Evolutionary conservation across 331 rosid species (phyloP).

Genomic region (Rhamnella rubrinervis): DNA sequence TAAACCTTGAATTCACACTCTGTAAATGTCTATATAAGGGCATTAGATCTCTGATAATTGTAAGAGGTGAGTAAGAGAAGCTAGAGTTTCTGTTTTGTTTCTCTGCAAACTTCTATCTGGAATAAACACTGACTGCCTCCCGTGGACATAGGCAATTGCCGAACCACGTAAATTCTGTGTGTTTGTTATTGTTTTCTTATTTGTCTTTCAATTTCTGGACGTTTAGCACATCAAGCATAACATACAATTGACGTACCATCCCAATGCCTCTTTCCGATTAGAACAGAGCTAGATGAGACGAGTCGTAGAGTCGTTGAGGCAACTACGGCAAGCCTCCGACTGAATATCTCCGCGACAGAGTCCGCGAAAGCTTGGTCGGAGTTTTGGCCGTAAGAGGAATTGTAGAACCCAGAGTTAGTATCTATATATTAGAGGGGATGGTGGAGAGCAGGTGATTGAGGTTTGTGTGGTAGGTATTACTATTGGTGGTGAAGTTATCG

Average conservation of each 20-base stretch:
- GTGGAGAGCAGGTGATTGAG: background rate
- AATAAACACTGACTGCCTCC: too few relatives aligned
- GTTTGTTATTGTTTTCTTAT: too few relatives aligned
- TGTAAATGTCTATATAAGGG: too few relatives aligned
- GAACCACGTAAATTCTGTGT: too few relatives aligned
- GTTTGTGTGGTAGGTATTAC: background rate
- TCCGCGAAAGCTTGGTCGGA: constrained; percentile 25
- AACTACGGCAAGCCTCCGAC: constrained; percentile 28
- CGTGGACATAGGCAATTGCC: too few relatives aligned
- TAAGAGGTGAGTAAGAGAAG: too few relatives aligned
- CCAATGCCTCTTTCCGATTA: constrained; percentile 41
- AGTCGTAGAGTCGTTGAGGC: constrained; percentile 20
- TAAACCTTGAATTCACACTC: too few relatives aligned
- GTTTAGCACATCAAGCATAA: too few relatives aligned
- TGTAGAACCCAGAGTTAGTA: constrained; percentile 41
- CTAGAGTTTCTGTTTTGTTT: too few relatives aligned
- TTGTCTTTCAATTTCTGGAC: too few relatives aligned
- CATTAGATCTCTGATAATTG: too few relatives aligned
- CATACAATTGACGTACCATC: constrained; percentile 39
- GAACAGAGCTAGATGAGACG: constrained; percentile 30
- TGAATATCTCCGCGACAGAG: constrained; percentile 48
- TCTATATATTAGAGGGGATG: background rate
- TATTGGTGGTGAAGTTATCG: background rate
- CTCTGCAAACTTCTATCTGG: too few relatives aligned
- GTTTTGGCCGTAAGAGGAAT: constrained; percentile 24